Evolutionary conservation across 805 yeast species (phyloP), one percentile per base, ranked within the genome.

Genomic region (Saturnispora sekii): DNA sequence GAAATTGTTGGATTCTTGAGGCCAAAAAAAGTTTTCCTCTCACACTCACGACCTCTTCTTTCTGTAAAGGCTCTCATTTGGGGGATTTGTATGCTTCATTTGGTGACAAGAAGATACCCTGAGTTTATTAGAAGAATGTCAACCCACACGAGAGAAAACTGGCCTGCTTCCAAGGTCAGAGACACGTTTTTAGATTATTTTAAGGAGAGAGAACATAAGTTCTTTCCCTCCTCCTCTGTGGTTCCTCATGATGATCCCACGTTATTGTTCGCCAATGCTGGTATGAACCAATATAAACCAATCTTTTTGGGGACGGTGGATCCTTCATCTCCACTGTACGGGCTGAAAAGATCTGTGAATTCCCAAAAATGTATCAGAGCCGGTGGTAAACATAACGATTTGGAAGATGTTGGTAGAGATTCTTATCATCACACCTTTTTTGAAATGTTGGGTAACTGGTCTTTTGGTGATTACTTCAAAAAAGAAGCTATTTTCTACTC

Each of bases 361-460:
- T 87, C 97, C 12, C 99, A 93, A 62, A 93, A 93, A 66, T 93
- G 97, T 76, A 90, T 93, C 58, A 81, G 99, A 70, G 99, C 99
- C 30, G 99, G 99, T 66, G 99, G 99, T 65, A 93, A 93, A 67
- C 99, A 93, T 67, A 84, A 84, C 56, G 98, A 93, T 69, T 77
- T 93, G 61, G 99, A 93, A 63, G 99, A 93, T 66, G 99, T 93
- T 40, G 99, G 99, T 52, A 80, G 84, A 60, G 99, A 93, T 67
- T 86, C 95, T 43, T 93, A 93, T 62, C 99, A 93, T 65, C 99
- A 93, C 66, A 93, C 99, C 14, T 94, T 94, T 62, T 93, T 93
- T 57, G 99, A 93, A 70, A 93, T 93, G 99, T 76, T 93, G 67
- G 99, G 99, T 59, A 93, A 93, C 73, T 93, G 99, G 99, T 93